Conservation (phyloP, 176 grass and related monocot species). For the Musa itinerans region DNA sequence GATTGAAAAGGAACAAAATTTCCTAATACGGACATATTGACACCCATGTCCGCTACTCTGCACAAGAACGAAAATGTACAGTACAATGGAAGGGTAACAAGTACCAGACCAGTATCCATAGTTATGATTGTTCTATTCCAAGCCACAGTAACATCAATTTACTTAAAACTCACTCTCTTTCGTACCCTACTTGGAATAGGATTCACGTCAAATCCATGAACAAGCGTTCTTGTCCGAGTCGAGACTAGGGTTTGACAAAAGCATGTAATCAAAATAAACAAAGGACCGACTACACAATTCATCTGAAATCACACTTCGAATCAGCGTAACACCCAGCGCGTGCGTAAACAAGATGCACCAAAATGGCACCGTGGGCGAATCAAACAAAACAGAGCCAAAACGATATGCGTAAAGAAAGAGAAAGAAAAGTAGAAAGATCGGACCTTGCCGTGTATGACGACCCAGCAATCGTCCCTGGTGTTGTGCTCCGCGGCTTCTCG, state of each 20-base stretch:
- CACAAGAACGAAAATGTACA: too few species aligned
- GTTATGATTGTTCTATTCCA: neutral
- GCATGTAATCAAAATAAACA: neutral
- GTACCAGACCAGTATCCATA: neutral
- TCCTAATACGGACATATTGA: too few species aligned
- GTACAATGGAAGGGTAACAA: neutral
- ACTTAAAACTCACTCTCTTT: neutral
- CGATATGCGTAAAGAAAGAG: neutral
- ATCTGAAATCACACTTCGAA: neutral
- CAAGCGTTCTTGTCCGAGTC: neutral
- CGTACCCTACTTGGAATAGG: neutral
- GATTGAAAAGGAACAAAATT: too few species aligned
- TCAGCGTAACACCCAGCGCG: neutral
- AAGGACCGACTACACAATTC: neutral
- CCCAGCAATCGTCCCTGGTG: conserved; percentile 59
- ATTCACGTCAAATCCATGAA: neutral
- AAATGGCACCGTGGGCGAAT: neutral
- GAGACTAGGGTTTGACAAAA: neutral
- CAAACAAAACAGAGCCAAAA: neutral
- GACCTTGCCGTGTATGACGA: conserved; percentile 77
- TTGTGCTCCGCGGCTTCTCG: conserved; percentile 67
- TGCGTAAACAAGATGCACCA: neutral
- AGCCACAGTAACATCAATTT: neutral
- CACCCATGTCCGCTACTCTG: too few species aligned
- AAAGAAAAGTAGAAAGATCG: neutral